phyloP scores from a whole-genome alignment of 2,329 filamentous ascomycete genomes.

The Paraconiothyrium sp. region DNA sequence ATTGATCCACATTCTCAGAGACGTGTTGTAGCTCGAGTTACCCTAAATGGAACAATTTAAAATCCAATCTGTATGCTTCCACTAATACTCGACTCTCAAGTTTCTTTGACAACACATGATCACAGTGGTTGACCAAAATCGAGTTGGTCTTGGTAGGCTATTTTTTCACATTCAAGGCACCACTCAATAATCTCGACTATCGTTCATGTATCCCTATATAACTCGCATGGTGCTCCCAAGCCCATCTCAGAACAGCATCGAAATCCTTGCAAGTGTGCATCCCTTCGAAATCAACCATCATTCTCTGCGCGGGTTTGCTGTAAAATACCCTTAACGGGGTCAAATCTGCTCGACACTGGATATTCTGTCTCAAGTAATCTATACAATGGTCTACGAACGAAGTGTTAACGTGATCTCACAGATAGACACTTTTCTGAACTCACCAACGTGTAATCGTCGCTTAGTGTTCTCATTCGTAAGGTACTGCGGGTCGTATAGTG shows the following conservation, averaged over 20 bases:
- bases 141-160: too few relatives aligned
- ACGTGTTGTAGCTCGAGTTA: too few relatives aligned
- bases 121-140: too few relatives aligned
- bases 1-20: too few relatives aligned
- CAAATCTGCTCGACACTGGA: slow-evolving; percentile 1
- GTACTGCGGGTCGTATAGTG: neutral
- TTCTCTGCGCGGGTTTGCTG: neutral
- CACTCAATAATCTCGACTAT: too few relatives aligned
- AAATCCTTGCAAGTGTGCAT: neutral
- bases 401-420: neutral
- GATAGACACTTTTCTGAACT: neutral
- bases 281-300: slow-evolving; percentile 2
- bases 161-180: too few relatives aligned
- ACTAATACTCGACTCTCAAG: too few relatives aligned
- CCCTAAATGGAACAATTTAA: too few relatives aligned
- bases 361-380: neutral
- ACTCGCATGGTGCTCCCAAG: neutral
- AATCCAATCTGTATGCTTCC: too few relatives aligned
- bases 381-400: neutral
- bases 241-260: neutral
- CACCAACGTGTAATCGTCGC: neutral
- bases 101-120: too few relatives aligned
- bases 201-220: neutral
- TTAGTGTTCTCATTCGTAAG: neutral
- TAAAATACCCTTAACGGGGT: neutral